Percentiles rank a stretch among this genome's conserved stretches.
Evolutionary conservation across 345 rosid genomes (phyloP).

Genomic region (Erodium maritimum): DNA sequence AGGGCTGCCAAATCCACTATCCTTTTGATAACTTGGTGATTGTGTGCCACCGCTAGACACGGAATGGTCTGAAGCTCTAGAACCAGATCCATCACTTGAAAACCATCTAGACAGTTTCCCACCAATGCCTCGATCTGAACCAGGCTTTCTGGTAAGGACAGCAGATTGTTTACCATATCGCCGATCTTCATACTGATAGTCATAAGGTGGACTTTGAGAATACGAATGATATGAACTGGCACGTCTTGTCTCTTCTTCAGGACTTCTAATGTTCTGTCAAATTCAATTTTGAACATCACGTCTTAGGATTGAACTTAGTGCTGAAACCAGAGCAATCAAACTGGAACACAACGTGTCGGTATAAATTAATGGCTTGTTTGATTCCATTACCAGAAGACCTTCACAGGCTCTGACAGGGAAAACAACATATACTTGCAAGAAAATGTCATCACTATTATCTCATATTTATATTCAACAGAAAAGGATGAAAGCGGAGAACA

Average conservation of each 20-base stretch:
- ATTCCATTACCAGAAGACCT: neutral
- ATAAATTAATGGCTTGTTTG: neutral
- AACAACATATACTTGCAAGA: neutral
- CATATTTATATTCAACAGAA: neutral
- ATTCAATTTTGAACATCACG: slow-evolving; percentile 15
- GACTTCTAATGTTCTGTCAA: slow-evolving; percentile 50
- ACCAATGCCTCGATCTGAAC: slow-evolving; percentile 65
- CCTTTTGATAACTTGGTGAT: slow-evolving; percentile 70
- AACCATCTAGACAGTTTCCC: slow-evolving; percentile 71
- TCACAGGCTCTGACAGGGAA: neutral
- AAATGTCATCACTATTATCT: neutral
- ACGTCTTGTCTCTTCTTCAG: slow-evolving; percentile 57
- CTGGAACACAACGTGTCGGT: neutral
- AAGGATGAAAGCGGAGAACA: neutral
- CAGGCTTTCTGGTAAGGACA: slow-evolving; percentile 67
- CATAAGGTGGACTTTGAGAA: slow-evolving; percentile 98
- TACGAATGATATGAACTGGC: slow-evolving; percentile 96
- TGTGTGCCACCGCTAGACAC: slow-evolving; percentile 58
- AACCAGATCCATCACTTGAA: slow-evolving; percentile 72
- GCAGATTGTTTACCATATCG: slow-evolving; percentile 66
- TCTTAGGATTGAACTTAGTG: neutral
- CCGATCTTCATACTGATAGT: slow-evolving; percentile 86
- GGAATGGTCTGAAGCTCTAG: slow-evolving; percentile 75
- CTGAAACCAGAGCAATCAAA: neutral
- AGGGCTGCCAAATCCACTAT: slow-evolving; percentile 47